Evolutionary conservation across 2,329 filamentous ascomycete genomes (phyloP).

Genomic region (Dothistroma pini): DNA sequence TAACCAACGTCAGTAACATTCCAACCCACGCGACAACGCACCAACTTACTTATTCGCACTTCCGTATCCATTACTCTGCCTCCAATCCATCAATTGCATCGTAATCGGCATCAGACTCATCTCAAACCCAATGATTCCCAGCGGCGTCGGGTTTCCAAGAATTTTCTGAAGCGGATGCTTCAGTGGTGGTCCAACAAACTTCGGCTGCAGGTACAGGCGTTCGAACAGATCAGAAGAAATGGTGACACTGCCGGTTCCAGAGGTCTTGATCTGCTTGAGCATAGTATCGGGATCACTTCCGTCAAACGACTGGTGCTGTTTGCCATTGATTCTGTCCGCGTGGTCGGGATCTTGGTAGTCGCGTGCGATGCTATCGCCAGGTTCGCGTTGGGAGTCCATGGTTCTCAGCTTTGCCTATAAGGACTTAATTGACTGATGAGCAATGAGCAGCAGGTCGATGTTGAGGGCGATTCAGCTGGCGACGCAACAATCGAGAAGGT

Average conservation of each 20-base stretch:
- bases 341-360: constrained; percentile 15
- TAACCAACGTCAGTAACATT: background rate
- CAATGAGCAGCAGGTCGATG: background rate
- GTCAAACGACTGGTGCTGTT: constrained; percentile 4
- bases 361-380: constrained; percentile 18
- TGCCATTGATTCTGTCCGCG: constrained; percentile 11
- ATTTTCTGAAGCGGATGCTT: constrained; percentile 24
- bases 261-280: constrained; percentile 19
- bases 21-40: no score
- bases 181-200: constrained; percentile 14
- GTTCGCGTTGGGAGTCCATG: constrained; percentile 6
- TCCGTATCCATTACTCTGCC: constrained; percentile 14
- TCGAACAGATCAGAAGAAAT: constrained; percentile 24
- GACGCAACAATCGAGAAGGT: background rate
- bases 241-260: constrained; percentile 20
- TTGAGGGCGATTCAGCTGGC: background rate
- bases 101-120: constrained; percentile 22
- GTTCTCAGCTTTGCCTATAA: background rate
- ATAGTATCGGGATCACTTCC: constrained; percentile 16
- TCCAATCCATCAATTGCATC: constrained; percentile 25
- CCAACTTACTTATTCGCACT: constrained; percentile 16
- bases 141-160: constrained; percentile 21
- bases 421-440: background rate
- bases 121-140: constrained; percentile 24
- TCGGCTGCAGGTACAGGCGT: constrained; percentile 23